Base-by-base conservation (phyloP, 2,329 filamentous ascomycete genomes). In the Calonectria naviculata region DNA sequence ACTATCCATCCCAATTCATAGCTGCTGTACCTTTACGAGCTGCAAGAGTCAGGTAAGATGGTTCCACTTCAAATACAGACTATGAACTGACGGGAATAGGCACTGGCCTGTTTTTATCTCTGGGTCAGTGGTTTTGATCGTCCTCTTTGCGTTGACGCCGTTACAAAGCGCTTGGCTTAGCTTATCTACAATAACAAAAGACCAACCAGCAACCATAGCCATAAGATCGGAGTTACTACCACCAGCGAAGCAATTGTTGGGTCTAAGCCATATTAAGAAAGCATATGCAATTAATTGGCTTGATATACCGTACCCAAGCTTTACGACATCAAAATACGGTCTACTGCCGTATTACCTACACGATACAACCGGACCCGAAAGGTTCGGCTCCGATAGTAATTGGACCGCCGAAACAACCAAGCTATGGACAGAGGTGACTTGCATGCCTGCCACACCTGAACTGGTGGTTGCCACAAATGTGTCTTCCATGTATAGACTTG, bases 1-100 rank as follows among this genome's bases (percentile, higher is more conserved):
- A 86, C 0, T 93, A 92, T 42, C 89, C 89, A 0, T 82, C 78
- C 0, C 80, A 83, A 0, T 86, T 86, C 10, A 73, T 85, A 0
- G 82, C 75, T 0, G 61, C 80, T 4, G 81, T 81, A 0, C 84
- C 84, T 0, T 74, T 83, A 5, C 79, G 71, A 1, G 80, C 84
- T 0, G 77, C 77, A 0, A 77, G 73, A 21, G 71, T 72, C 31
- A 77, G 71, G 78, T 79, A 68, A 54, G 86, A 67, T n/a, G n/a
- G n/a, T n/a, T n/a, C n/a, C n/a, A n/a, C n/a, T n/a, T n/a, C n/a
- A n/a, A n/a, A n/a, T n/a, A n/a, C n/a, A n/a, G n/a, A n/a, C n/a
- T n/a, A n/a, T n/a, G n/a, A n/a, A n/a, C n/a, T n/a, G n/a, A n/a
- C n/a, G n/a, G n/a, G n/a, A n/a, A n/a, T n/a, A n/a, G n/a, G n/a